A percentile compares a stretch with the other conserved stretches of the same genome.
Conservation (phyloP, 73 alveolate species). For the Paraurostyla sp. region DNA sequence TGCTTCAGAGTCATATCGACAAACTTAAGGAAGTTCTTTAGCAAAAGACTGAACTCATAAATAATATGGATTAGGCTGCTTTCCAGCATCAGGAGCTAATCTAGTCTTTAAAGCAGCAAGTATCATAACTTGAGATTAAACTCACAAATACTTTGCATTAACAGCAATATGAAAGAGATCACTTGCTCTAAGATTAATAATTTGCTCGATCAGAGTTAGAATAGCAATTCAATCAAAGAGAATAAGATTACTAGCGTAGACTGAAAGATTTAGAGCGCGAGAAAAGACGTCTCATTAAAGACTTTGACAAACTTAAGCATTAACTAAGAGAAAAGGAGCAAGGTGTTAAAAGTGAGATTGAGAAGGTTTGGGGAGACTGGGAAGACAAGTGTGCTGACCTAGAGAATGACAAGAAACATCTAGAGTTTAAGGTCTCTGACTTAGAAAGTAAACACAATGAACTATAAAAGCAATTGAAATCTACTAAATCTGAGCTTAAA, state of each 20-base stretch:
- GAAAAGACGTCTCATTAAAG: background rate
- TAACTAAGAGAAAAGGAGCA: slow-evolving; percentile 35
- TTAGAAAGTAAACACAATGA: background rate
- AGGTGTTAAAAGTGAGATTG: slow-evolving; percentile 45
- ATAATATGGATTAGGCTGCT: slow-evolving; percentile 2
- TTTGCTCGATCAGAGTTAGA: background rate
- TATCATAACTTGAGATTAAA: background rate
- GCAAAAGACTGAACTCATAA: slow-evolving; percentile 14
- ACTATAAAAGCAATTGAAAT: background rate
- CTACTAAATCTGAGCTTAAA: background rate
- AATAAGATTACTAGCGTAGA: background rate
- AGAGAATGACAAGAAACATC: background rate
- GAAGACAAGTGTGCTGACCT: slow-evolving; percentile 34
- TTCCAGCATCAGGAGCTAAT: background rate
- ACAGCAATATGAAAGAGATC: slow-evolving; percentile 25
- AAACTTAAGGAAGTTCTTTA: slow-evolving; percentile 17
- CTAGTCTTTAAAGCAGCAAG: background rate
- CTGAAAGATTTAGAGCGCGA: slow-evolving; percentile 35
- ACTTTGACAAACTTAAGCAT: slow-evolving; percentile 1
- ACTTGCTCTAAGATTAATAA: background rate
- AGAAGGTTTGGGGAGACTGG: slow-evolving; percentile 49
- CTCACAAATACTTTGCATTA: background rate
- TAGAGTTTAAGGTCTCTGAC: slow-evolving; percentile 4
- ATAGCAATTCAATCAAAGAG: background rate
- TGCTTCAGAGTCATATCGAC: slow-evolving; percentile 25